These are phyloP conservation scores for Metarhizium guizhouense DNA, from an alignment of 2,329 filamentous ascomycete genomes.

Conservation along the genomic window DNA sequence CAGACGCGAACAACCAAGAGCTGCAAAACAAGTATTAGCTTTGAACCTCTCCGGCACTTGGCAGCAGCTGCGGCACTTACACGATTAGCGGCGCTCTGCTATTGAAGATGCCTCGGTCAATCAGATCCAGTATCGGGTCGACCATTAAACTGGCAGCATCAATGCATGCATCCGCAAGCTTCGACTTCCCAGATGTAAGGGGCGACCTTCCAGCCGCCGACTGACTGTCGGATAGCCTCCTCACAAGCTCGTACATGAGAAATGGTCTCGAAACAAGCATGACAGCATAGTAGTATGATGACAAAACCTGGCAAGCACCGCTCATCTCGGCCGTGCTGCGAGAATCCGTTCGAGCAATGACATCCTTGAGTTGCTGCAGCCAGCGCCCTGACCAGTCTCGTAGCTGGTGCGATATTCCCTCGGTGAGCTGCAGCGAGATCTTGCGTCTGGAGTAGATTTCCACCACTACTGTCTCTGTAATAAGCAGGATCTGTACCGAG, in stretches of 20 bases:
- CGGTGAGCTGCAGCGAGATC: conserved; percentile 42
- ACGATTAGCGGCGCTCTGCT: conserved; percentile 39
- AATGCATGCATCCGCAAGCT: conserved; percentile 45
- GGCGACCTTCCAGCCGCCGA: conserved; percentile 11
- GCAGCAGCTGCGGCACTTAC: conserved; percentile 24
- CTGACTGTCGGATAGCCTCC: conserved; percentile 29
- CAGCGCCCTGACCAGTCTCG: conserved; percentile 42
- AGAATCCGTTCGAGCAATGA: conserved; percentile 17
- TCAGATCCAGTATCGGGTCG: conserved; percentile 35
- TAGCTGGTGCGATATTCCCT: conserved; percentile 43
- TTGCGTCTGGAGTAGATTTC: conserved; percentile 45
- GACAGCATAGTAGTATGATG: conserved; percentile 48
- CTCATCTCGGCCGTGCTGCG: conserved; percentile 23
- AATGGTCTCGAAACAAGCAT: conserved; percentile 48
- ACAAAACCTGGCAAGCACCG: conserved; percentile 42
- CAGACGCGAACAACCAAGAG: conserved; percentile 45
- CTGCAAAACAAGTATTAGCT: conserved; percentile 16
- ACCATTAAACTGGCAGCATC: conserved; percentile 46
- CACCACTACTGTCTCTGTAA: conserved; percentile 40
- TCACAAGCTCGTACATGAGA: conserved; percentile 45
- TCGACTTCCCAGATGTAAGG: conserved; percentile 34
- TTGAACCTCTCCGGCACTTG: not conserved
- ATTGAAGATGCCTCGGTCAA: conserved; percentile 32
- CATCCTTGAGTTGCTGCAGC: conserved; percentile 34
- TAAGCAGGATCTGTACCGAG: conserved; percentile 42